phyloP scores from a whole-genome alignment of 305 asterid species.

The Solanum hybrid region DNA sequence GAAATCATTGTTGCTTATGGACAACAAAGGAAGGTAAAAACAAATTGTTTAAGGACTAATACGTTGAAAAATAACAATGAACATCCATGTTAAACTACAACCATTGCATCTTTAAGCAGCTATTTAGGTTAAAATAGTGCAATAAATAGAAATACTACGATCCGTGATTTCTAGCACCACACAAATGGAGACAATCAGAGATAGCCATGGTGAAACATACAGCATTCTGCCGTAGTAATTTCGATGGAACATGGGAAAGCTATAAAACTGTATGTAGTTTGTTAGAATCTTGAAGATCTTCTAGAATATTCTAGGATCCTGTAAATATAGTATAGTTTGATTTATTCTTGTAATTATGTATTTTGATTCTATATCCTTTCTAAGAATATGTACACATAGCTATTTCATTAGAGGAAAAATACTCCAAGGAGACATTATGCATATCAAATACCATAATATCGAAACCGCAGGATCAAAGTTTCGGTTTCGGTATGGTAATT shows the following conservation, averaged over 20 bases:
- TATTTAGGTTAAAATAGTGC: not conserved
- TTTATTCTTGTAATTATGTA: not conserved
- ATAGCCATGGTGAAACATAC: not conserved
- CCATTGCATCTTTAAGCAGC: not conserved
- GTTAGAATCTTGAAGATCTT: not conserved
- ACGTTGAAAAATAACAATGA: not conserved
- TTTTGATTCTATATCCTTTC: not conserved
- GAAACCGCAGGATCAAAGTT: not conserved
- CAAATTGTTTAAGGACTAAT: not conserved
- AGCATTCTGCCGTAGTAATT: not conserved
- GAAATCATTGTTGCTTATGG: constrained; percentile 1
- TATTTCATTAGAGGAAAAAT: not conserved
- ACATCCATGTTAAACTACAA: not conserved
- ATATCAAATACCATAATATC: not conserved
- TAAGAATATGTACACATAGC: not conserved
- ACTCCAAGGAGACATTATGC: not conserved
- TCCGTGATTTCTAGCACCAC: not conserved
- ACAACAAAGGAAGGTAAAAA: not conserved
- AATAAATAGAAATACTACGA: not conserved
- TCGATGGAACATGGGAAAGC: not conserved
- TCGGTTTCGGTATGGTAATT: not conserved
- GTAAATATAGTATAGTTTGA: not conserved
- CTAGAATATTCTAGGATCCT: not conserved
- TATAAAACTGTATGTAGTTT: not conserved
- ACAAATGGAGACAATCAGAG: not conserved